phyloP scores from a whole-genome alignment of 495 filamentous ascomycete species.

The Neurospora sp. region DNA sequence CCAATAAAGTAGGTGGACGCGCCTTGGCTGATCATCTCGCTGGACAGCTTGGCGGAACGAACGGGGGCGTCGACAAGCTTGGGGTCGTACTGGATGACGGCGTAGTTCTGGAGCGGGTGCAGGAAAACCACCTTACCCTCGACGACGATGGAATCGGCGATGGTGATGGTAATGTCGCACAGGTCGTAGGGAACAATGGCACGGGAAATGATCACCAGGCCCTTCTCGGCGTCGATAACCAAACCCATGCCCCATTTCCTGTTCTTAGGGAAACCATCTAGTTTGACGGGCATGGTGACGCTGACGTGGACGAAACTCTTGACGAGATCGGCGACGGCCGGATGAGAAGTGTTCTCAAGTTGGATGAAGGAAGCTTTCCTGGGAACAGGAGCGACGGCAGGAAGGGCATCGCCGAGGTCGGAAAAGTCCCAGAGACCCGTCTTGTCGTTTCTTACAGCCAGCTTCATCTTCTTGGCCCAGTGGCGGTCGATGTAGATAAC shows the following conservation, averaged over 20 bases:
- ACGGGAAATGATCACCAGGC: slow-evolving; percentile 83
- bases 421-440: slow-evolving; percentile 93
- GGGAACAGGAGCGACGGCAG: slow-evolving; percentile 58
- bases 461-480: slow-evolving; percentile 87
- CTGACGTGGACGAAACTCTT: slow-evolving; percentile 89
- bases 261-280: slow-evolving; percentile 90
- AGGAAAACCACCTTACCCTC: slow-evolving; percentile 91
- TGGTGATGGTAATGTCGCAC: slow-evolving; percentile 88
- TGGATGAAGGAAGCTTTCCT: slow-evolving; percentile 81
- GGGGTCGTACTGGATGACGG: slow-evolving; percentile 90
- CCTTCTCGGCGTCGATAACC: slow-evolving; percentile 92
- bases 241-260: slow-evolving; percentile 91
- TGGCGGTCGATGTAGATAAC: slow-evolving; percentile 91
- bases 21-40: slow-evolving; percentile 72
- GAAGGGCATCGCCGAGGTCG: slow-evolving; percentile 70
- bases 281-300: slow-evolving; percentile 86
- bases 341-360: slow-evolving; percentile 79
- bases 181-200: slow-evolving; percentile 93
- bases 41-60: slow-evolving; percentile 73
- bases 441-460: slow-evolving; percentile 83
- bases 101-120: slow-evolving; percentile 97
- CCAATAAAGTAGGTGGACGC: slow-evolving; percentile 91
- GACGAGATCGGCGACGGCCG: slow-evolving; percentile 82
- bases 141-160: slow-evolving; percentile 91
- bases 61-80: slow-evolving; percentile 87